These are phyloP conservation scores for Nannizzia gypsea DNA, from an alignment of 2,329 filamentous ascomycete species.

Conservation along the genomic window DNA sequence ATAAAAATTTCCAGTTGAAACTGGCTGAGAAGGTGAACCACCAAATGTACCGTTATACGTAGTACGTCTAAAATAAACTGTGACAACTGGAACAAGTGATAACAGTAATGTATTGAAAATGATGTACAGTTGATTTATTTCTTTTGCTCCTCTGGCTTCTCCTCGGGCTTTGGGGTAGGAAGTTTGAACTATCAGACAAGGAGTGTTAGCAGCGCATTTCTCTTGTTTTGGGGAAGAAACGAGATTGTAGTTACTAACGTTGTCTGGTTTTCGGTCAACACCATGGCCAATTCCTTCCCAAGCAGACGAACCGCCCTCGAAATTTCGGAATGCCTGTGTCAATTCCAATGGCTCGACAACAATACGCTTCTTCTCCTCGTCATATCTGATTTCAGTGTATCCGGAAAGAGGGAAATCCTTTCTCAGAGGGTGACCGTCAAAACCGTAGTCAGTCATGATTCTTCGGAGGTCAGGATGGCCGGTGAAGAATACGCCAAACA, in stretches of 20 bases:
- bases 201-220: background rate
- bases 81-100: background rate
- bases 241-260: slow-evolving; percentile 33
- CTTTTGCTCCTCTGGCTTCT: slow-evolving; percentile 81
- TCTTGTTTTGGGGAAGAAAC: background rate
- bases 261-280: slow-evolving; percentile 64
- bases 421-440: slow-evolving; percentile 90
- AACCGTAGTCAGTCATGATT: slow-evolving; percentile 99
- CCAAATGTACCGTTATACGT: background rate
- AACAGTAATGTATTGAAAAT: slow-evolving; percentile 1
- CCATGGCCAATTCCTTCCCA: slow-evolving; percentile 63
- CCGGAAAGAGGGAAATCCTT: slow-evolving; percentile 98
- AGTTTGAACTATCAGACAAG: slow-evolving; percentile 61
- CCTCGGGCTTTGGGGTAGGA: slow-evolving; percentile 88
- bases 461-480: slow-evolving; percentile 89
- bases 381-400: slow-evolving; percentile 95
- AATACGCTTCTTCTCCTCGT: slow-evolving; percentile 99
- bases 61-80: background rate
- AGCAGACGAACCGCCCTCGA: slow-evolving; percentile 70
- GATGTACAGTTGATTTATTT: slow-evolving; percentile 49
- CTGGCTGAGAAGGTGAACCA: background rate
- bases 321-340: slow-evolving; percentile 97
- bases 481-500: slow-evolving; percentile 94
- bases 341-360: slow-evolving; percentile 95
- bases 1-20: background rate